Percentiles rank a stretch among this genome's conserved stretches.
These are phyloP conservation scores for Pestalotiopsis sp. DNA, from an alignment of 2,329 filamentous ascomycete genomes.

Conservation along the genomic window DNA sequence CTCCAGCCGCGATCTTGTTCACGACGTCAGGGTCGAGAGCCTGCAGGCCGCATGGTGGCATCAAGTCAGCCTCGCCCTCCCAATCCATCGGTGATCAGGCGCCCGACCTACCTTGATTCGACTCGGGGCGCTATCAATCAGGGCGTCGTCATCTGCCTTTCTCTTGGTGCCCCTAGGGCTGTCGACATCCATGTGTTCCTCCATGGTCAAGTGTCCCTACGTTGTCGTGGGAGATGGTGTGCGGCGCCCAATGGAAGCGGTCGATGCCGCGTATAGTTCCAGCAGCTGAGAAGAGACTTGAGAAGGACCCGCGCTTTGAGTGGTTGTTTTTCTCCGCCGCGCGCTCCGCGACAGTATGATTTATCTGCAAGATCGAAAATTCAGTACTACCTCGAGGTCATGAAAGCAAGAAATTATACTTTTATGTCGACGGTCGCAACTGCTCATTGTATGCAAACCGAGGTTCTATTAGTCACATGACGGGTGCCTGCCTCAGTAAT, in stretches of 20 bases:
- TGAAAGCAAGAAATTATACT: not conserved
- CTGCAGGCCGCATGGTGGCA: conserved; percentile 42
- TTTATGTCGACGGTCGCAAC: not conserved
- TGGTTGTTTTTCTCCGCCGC: not conserved
- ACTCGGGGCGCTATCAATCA: conserved; percentile 34
- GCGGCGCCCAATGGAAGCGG: not conserved
- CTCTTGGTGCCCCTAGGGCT: conserved; percentile 49
- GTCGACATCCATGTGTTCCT: conserved; percentile 49
- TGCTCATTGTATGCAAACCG: not conserved
- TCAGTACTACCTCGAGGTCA: not conserved
- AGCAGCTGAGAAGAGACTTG: not conserved
- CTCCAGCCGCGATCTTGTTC: conserved; percentile 97
- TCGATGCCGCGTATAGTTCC: not conserved
- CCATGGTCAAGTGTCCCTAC: conserved; percentile 20
- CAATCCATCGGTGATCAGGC: too few relatives aligned
- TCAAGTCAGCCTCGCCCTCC: not conserved
- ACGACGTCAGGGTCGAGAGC: conserved; percentile 90
- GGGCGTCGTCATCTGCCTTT: conserved; percentile 44
- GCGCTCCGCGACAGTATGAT: not conserved
- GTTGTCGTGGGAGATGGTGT: not conserved
- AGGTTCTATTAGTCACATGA: conserved; percentile 3
- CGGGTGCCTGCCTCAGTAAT: not conserved
- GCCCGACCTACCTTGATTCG: conserved; percentile 50
- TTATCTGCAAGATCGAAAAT: not conserved
- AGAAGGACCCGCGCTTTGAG: not conserved